phyloP scores from a whole-genome alignment of 352 stramenopile genomes.

The Phytophthora ramorum region DNA sequence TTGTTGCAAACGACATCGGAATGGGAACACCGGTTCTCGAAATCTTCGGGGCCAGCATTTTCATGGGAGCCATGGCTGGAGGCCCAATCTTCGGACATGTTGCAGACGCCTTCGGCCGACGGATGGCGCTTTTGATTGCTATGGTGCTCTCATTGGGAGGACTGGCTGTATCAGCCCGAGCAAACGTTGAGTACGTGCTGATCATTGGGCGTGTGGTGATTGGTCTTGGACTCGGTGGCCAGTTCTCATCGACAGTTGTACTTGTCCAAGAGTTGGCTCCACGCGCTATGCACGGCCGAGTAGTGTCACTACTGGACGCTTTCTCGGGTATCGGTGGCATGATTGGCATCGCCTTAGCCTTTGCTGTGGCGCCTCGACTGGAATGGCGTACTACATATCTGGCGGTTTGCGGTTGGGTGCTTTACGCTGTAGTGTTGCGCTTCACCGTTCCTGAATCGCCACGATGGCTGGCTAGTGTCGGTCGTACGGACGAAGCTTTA shows the following conservation, averaged over 20 bases:
- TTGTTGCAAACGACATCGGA: conserved; percentile 26
- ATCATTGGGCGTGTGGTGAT: conserved; percentile 32
- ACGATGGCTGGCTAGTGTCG: conserved; percentile 38
- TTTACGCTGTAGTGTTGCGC: conserved; percentile 23
- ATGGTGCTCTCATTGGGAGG: conserved; percentile 33
- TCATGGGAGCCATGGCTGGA: conserved; percentile 28
- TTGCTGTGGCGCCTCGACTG: conserved; percentile 24
- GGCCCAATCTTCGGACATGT: conserved; percentile 33
- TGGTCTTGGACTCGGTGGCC: conserved; percentile 40
- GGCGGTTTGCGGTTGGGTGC: conserved; percentile 15
- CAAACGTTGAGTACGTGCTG: conserved; percentile 1
- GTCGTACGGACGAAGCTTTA: conserved; percentile 29
- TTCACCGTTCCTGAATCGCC: conserved; percentile 38
- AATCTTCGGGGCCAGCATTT: conserved; percentile 23
- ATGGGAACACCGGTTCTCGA: conserved; percentile 28
- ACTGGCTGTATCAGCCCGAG: conserved; percentile 28
- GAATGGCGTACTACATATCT: conserved; percentile 35
- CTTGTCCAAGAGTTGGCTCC: conserved; percentile 40
- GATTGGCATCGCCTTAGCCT: conserved; percentile 29
- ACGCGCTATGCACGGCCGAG: conserved; percentile 18
- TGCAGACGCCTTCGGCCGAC: conserved; percentile 33
- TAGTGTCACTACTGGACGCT: conserved; percentile 38
- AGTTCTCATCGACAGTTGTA: conserved; percentile 32
- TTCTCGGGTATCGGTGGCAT: conserved; percentile 35
- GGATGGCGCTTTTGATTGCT: conserved; percentile 25